Percentiles rank a stretch among this genome's conserved stretches.
Evolutionary conservation across 179 eudicot genomes (phyloP).

Genomic region (Heliamphora pulchella): DNA sequence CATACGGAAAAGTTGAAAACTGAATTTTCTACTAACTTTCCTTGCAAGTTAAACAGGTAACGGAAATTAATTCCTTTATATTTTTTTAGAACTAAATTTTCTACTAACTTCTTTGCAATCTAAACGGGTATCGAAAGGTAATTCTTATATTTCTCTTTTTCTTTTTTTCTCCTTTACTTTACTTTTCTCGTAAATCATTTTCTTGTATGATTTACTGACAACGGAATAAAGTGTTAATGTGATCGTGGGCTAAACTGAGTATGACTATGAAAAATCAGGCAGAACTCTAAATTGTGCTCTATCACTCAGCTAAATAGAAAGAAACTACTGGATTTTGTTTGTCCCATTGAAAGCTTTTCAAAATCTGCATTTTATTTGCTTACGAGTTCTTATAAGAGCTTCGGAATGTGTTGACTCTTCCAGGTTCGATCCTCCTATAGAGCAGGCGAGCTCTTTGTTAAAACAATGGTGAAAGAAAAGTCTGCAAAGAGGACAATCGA

Average conservation of each 20-base stretch:
- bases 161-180: too few species aligned
- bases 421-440: conserved; percentile 96
- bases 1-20: too few species aligned
- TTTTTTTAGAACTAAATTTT: too few species aligned
- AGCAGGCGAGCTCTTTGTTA: conserved; percentile 94
- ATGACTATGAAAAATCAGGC: background rate
- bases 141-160: too few species aligned
- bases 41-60: too few species aligned
- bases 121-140: too few species aligned
- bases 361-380: background rate
- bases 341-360: background rate
- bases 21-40: too few species aligned
- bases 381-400: background rate
- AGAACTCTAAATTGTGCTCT: background rate
- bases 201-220: too few species aligned
- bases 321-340: too few species aligned
- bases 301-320: background rate
- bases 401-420: background rate
- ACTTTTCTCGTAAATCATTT: too few species aligned
- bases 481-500: background rate
- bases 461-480: conserved; percentile 74
- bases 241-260: background rate
- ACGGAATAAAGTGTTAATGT: background rate
- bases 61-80: too few species aligned
- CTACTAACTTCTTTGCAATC: too few species aligned